Conservation (phyloP, 140 eudicot species). For the Stevia rebaudiana region DNA sequence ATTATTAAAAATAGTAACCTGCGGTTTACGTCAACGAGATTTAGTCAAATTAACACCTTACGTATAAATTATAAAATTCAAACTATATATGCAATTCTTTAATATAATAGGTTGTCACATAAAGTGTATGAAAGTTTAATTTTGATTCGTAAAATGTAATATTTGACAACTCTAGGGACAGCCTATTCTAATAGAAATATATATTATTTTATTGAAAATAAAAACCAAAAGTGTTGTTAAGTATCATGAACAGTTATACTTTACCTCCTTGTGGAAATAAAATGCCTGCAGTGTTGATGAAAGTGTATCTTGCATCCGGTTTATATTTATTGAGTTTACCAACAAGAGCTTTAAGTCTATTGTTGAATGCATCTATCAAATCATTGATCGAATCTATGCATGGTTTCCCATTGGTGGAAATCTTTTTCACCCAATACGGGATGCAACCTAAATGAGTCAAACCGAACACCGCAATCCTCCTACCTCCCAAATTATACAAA, state of each 20-base stretch:
- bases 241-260: conserved; percentile 7
- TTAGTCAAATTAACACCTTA: too few relatives aligned
- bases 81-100: too few relatives aligned
- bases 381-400: conserved; percentile 37
- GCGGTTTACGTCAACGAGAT: too few relatives aligned
- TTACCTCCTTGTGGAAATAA: conserved; percentile 26
- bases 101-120: too few relatives aligned
- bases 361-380: conserved; percentile 26
- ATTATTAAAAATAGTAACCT: too few relatives aligned
- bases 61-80: too few relatives aligned
- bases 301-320: conserved; percentile 36
- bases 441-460: conserved; percentile 44
- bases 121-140: too few relatives aligned
- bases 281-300: conserved; percentile 37
- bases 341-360: conserved; percentile 36
- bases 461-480: conserved; percentile 44
- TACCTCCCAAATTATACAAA: conserved; percentile 37
- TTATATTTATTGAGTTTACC: conserved; percentile 29
- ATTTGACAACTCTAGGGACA: too few relatives aligned
- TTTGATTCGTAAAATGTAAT: too few relatives aligned
- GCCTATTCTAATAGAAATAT: too few relatives aligned
- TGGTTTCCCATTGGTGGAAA: conserved; percentile 25
- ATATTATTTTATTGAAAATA: too few relatives aligned
- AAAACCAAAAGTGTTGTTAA: too few relatives aligned
- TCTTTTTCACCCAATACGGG: conserved; percentile 17